These are phyloP conservation scores for Solanum lycopersicoides DNA, from an alignment of 257 asterid genomes.

Conservation along the genomic window DNA sequence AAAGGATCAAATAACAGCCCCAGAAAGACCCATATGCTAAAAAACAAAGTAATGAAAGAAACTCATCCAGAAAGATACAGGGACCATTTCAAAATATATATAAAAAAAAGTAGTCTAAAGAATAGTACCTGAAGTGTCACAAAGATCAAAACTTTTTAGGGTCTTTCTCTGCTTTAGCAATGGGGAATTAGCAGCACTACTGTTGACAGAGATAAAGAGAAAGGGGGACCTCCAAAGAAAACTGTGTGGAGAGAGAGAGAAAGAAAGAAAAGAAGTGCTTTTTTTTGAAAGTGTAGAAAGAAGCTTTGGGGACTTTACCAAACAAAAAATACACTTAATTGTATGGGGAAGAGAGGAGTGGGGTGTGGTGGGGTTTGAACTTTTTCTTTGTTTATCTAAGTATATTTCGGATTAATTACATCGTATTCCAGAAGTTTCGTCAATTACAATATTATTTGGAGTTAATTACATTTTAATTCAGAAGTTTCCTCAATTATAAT, in stretches of 20 bases:
- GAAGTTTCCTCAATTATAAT: neutral
- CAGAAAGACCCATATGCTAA: neutral
- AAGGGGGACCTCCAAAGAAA: neutral
- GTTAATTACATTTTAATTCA: no score
- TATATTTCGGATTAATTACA: no score
- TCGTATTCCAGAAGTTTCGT: neutral
- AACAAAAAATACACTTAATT: neutral
- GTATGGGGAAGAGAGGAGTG: neutral
- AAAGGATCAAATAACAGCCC: neutral
- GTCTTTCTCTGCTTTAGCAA: neutral
- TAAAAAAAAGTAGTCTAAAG: neutral
- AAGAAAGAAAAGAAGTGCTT: neutral
- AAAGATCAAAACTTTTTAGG: constrained; percentile 1
- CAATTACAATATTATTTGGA: no score
- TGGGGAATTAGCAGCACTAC: neutral
- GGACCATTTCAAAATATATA: neutral
- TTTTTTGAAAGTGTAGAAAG: neutral
- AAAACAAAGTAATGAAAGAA: neutral
- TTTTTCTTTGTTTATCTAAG: neutral
- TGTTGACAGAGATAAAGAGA: constrained; percentile 1
- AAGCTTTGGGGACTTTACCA: neutral
- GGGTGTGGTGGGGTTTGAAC: neutral
- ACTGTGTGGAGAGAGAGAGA: neutral
- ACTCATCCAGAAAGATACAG: neutral
- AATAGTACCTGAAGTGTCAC: neutral